Conservation (phyloP, 352 stramenopile genomes). For the Vaucheria bursata region DNA sequence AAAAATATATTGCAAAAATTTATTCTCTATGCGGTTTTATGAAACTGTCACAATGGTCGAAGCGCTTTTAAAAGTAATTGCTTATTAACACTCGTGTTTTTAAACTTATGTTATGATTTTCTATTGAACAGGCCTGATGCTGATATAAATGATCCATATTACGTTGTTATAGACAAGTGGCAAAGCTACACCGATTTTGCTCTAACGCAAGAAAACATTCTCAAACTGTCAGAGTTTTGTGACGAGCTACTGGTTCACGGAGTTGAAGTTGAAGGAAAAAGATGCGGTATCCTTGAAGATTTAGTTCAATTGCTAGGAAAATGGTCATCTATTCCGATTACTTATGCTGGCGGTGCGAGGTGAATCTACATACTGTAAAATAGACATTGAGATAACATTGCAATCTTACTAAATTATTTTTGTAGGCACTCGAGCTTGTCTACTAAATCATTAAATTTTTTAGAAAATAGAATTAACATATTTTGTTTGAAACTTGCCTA, state of each 20-base stretch:
- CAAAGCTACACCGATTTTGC: conserved; percentile 49
- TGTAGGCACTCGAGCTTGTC: conserved; percentile 48
- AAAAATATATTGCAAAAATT: too few species aligned
- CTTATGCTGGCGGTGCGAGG: conserved; percentile 88
- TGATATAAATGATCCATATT: conserved; percentile 61
- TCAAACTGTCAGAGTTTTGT: conserved; percentile 77
- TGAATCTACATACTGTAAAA: conserved; percentile 53
- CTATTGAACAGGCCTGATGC: too few species aligned
- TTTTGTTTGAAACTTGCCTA: too few species aligned
- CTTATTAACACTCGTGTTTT: too few species aligned
- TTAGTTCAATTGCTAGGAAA: conserved; percentile 80
- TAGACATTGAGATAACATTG: background rate
- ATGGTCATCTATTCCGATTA: conserved; percentile 84
- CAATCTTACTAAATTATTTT: background rate
- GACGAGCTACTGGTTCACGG: conserved; percentile 96
- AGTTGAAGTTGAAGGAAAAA: conserved; percentile 84
- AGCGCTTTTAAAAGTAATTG: too few species aligned
- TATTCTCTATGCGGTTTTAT: too few species aligned
- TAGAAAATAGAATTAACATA: too few species aligned
- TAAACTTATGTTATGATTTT: too few species aligned
- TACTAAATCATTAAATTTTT: too few species aligned
- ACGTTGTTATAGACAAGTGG: conserved; percentile 92
- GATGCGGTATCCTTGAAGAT: conserved; percentile 67
- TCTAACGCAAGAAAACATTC: conserved; percentile 65
- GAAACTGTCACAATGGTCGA: too few species aligned